Evolutionary conservation across 2,329 filamentous ascomycete genomes (phyloP).

Genomic region (Trichoderma polysporum): DNA sequence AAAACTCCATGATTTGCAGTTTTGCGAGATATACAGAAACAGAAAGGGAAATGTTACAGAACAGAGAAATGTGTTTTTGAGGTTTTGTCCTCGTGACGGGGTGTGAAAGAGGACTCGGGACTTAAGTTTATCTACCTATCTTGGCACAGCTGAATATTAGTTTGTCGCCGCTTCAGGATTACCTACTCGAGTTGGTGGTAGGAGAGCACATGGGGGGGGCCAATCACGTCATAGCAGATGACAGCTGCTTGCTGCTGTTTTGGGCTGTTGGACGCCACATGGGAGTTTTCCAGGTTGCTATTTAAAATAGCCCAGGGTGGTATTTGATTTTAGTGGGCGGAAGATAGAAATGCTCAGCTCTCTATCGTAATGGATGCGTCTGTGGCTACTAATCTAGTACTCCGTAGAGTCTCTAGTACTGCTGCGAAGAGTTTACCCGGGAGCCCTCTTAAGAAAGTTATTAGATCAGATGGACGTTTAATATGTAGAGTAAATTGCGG

Average conservation of each 20-base stretch:
- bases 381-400: not conserved
- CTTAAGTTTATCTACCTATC: slow-evolving; percentile 1
- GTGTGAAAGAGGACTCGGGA: slow-evolving; percentile 1
- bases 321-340: not conserved
- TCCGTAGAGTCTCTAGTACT: not conserved
- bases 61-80: not conserved
- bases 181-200: not conserved
- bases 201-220: not conserved
- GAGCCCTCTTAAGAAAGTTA: not conserved
- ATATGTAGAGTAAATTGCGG: not conserved
- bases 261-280: slow-evolving; percentile 4
- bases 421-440: not conserved
- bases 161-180: slow-evolving; percentile 7
- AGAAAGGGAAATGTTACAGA: not conserved
- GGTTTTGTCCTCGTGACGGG: slow-evolving; percentile 1
- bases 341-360: not conserved
- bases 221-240: slow-evolving; percentile 18
- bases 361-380: slow-evolving; percentile 2
- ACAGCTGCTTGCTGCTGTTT: not conserved
- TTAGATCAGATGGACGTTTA: too few species aligned
- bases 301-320: not conserved
- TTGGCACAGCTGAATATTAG: not conserved
- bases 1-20: slow-evolving; percentile 45
- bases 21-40: not conserved
- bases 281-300: not conserved